Evolutionary conservation across 345 rosid species (phyloP).

Genomic region (Murraya koenigii): DNA sequence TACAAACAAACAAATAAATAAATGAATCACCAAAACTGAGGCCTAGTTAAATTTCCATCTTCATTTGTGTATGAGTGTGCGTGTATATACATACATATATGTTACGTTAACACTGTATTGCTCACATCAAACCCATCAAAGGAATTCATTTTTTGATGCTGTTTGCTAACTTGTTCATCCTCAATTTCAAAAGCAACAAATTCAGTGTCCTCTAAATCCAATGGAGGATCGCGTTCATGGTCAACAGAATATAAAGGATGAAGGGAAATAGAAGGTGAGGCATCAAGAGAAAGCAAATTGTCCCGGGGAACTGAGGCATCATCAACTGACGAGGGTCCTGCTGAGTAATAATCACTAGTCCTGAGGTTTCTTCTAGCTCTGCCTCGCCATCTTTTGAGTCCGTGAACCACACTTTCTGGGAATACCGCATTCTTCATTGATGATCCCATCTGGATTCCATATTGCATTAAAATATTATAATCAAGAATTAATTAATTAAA

Average conservation of each 20-base stretch:
- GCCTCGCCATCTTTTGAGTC: slow-evolving; percentile 48
- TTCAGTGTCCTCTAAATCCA: background rate
- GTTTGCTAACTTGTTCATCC: slow-evolving; percentile 5
- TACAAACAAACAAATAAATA: background rate
- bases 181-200: slow-evolving; percentile 15
- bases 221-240: background rate
- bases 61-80: background rate
- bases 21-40: background rate
- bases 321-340: background rate
- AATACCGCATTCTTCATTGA: slow-evolving; percentile 48
- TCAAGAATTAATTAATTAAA: background rate
- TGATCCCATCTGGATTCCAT: slow-evolving; percentile 52
- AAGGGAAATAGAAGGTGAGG: slow-evolving; percentile 37
- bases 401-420: slow-evolving; percentile 34
- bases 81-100: no score
- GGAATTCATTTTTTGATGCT: slow-evolving; percentile 9
- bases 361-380: slow-evolving; percentile 37
- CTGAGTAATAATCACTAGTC: background rate
- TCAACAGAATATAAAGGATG: slow-evolving; percentile 6
- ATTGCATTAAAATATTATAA: background rate
- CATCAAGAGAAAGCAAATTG: slow-evolving; percentile 14
- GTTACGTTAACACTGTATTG: background rate
- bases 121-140: slow-evolving; percentile 31
- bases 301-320: slow-evolving; percentile 9
- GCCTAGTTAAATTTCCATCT: background rate